These are phyloP conservation scores for Aspergillus texensis DNA, from an alignment of 2,329 filamentous ascomycete genomes.

Conservation along the genomic window DNA sequence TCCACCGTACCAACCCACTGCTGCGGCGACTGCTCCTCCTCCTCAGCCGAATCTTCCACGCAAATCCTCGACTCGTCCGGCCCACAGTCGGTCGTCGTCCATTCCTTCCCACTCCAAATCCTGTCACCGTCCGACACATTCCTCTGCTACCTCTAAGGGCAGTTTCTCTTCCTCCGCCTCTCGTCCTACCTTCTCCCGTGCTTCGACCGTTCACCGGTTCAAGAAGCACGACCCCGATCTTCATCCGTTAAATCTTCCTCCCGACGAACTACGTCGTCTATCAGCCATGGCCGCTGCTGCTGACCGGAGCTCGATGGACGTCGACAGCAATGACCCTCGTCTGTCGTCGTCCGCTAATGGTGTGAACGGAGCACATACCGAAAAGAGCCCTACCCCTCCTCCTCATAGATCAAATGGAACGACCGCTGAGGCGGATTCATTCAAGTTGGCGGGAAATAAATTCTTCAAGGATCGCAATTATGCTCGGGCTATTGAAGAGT, in stretches of 20 bases:
- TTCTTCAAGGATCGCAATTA: conserved; percentile 97
- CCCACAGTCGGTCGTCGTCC: conserved; percentile 11
- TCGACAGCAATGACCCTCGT: conserved; percentile 64
- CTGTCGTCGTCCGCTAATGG: conserved; percentile 54
- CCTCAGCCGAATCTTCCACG: conserved; percentile 12
- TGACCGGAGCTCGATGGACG: conserved; percentile 70
- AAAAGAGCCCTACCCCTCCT: conserved; percentile 50
- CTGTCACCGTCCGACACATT: conserved; percentile 18
- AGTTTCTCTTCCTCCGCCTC: conserved; percentile 21
- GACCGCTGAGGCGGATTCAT: conserved; percentile 80
- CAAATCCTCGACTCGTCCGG: conserved; percentile 14
- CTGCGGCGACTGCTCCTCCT: conserved; percentile 11
- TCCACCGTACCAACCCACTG: conserved; percentile 7
- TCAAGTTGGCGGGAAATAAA: conserved; percentile 92
- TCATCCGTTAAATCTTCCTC: conserved; percentile 87
- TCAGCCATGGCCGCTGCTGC: conserved; percentile 58
- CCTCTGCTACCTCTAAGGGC: conserved; percentile 8
- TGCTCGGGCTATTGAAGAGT: conserved; percentile 83
- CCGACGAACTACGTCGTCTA: conserved; percentile 81
- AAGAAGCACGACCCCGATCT: conserved; percentile 58
- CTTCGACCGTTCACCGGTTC: conserved; percentile 27
- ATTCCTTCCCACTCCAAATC: conserved; percentile 13
- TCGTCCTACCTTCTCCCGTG: conserved; percentile 19
- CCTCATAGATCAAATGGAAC: conserved; percentile 54
- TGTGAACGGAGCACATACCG: conserved; percentile 35